A percentile compares a stretch with the other conserved stretches of the same genome.
These are phyloP conservation scores for Periconia sp. DNA, from an alignment of 2,329 filamentous ascomycete genomes.

Conservation along the genomic window DNA sequence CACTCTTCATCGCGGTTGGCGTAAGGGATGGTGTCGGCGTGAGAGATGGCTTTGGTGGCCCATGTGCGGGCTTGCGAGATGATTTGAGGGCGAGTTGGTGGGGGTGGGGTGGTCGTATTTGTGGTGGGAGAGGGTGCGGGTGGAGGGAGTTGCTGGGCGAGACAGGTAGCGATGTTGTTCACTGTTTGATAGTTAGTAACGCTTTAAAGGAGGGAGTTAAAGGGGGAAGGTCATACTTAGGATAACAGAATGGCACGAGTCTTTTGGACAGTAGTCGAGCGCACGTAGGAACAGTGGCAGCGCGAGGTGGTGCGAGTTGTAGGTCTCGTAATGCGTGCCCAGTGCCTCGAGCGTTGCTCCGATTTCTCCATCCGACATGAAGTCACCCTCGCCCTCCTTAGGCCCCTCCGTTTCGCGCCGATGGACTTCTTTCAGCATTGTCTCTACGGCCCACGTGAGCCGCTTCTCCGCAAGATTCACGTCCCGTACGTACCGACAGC, in stretches of 20 bases:
- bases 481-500: constrained; percentile 73
- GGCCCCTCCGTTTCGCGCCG: constrained; percentile 67
- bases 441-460: constrained; percentile 80
- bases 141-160: constrained; percentile 64
- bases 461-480: constrained; percentile 72
- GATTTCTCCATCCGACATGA: constrained; percentile 70
- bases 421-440: constrained; percentile 72
- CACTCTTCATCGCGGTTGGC: constrained; percentile 75
- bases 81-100: constrained; percentile 61
- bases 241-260: constrained; percentile 75
- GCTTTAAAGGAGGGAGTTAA: not conserved
- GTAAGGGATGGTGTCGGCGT: constrained; percentile 66
- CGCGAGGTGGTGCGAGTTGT: constrained; percentile 76
- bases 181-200: constrained; percentile 48
- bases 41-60: constrained; percentile 74
- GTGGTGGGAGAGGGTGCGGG: constrained; percentile 36
- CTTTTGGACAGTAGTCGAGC: constrained; percentile 65
- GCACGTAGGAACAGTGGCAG: constrained; percentile 86
- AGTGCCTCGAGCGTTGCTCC: constrained; percentile 77
- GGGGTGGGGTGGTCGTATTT: constrained; percentile 35
- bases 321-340: constrained; percentile 73
- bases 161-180: constrained; percentile 77
- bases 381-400: constrained; percentile 69
- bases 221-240: constrained; percentile 60
- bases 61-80: constrained; percentile 73